phyloP scores from a whole-genome alignment of 208 protist species.

The Wallacemonas rigidus region DNA sequence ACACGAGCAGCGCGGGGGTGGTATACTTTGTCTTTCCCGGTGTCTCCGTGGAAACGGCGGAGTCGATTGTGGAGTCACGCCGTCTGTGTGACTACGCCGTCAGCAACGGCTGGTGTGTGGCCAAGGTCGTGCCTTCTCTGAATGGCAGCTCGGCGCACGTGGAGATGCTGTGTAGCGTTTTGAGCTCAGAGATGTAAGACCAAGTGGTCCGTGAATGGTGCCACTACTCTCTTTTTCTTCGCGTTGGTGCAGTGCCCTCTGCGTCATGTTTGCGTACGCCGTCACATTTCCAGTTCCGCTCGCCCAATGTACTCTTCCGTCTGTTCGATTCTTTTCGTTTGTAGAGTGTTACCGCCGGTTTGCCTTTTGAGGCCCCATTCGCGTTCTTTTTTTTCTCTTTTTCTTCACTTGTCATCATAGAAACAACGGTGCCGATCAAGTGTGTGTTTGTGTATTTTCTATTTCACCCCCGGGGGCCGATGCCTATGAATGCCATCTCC shows the following conservation, averaged over 20 bases:
- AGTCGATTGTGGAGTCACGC: not conserved
- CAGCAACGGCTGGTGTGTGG: conserved; percentile 7
- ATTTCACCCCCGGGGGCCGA: too few relatives aligned
- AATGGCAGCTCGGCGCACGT: conserved; percentile 27
- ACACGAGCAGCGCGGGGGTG: not conserved
- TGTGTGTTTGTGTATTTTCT: too few relatives aligned
- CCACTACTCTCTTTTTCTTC: too few relatives aligned
- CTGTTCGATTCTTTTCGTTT: not conserved
- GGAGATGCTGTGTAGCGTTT: conserved; percentile 16
- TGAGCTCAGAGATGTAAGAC: conserved; percentile 7
- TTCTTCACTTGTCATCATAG: not conserved
- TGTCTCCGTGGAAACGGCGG: conserved; percentile 26
- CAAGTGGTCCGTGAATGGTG: too few relatives aligned
- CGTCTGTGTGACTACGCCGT: not conserved
- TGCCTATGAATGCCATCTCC: too few relatives aligned
- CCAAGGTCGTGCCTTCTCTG: conserved; percentile 36
- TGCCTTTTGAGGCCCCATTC: too few relatives aligned
- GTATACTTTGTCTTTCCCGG: conserved; percentile 38
- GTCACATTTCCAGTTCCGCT: too few relatives aligned
- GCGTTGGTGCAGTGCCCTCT: too few relatives aligned
- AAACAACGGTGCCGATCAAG: too few relatives aligned
- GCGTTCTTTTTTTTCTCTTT: not conserved
- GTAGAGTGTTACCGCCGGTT: not conserved
- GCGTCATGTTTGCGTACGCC: too few relatives aligned
- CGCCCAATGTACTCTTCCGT: not conserved